Conservation (phyloP, 768 basidiomycete species). For the Suillus discolor region DNA sequence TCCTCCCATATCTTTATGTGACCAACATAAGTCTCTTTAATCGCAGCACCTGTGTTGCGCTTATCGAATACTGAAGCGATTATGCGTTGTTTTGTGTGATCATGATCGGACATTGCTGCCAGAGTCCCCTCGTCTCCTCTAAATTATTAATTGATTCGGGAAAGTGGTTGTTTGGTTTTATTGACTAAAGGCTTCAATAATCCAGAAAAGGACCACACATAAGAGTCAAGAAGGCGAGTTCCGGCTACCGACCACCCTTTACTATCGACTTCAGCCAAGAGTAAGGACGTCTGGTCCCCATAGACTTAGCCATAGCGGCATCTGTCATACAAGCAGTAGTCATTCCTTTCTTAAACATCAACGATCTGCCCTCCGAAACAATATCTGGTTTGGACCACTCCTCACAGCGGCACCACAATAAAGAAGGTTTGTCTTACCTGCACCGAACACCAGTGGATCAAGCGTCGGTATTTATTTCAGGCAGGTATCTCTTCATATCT, state of each 20-base stretch:
- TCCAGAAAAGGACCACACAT: conserved; percentile 10
- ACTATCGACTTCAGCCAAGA: conserved; percentile 7
- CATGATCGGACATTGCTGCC: conserved; percentile 41
- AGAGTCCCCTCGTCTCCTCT: background rate
- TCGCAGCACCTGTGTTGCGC: conserved; percentile 60
- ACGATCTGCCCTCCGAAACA: conserved; percentile 9
- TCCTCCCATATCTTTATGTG: conserved; percentile 97
- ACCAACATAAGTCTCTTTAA: conserved; percentile 81
- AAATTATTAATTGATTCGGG: background rate
- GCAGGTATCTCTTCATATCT: conserved; percentile 13
- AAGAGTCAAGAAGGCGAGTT: conserved; percentile 9
- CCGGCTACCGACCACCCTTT: conserved; percentile 9
- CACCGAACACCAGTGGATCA: conserved; percentile 16
- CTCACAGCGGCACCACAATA: conserved; percentile 17
- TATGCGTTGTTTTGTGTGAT: conserved; percentile 68
- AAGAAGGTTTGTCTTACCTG: conserved; percentile 13
- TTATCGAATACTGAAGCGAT: conserved; percentile 83
- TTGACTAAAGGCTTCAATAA: conserved; percentile 25
- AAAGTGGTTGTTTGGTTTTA: conserved; percentile 19
- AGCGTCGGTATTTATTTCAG: conserved; percentile 12
- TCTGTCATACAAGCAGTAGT: conserved; percentile 8
- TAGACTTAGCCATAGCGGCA: conserved; percentile 7
- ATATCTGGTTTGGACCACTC: conserved; percentile 16
- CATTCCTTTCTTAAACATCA: conserved; percentile 12
- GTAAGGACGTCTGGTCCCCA: background rate